Evolutionary conservation across 108 stramenopile species (phyloP), one percentile per base, ranked within the genome.

Genomic region (Schizochytrium sp.): DNA sequence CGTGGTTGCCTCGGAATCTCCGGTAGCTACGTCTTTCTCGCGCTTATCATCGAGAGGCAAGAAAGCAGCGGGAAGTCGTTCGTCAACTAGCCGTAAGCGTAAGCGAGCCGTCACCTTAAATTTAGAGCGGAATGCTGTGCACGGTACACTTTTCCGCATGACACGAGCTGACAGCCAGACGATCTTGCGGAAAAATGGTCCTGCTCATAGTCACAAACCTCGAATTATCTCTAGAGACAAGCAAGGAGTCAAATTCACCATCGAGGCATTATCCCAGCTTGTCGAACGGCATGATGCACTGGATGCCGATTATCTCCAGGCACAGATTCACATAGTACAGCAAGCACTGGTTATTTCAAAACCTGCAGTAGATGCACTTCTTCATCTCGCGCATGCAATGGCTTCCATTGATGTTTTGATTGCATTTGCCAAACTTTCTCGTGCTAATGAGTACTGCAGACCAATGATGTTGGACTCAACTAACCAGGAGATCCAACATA

Each of bases 171-270:
- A 83, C 76, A 53, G 50, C 15, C 76, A 83, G 47, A 5, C 38
- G 28, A 47, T 49, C 2, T 38, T 55, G 8, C 76, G 76, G 5
- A 49, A 83, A 2, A 10, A 10, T 83, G 76, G 76, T 5, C 64
- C 64, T 1, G 12, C 64, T 8, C 12, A 69, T 0, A 7, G 42
- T 38, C 64, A 69, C 28, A 12, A 44, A 7, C 50, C 55, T n/a
- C 47, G 53, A 13, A 53, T 83, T 53, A 49, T 83, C 28, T 83
- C 76, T 5, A 47, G 76, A 38, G 76, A 83, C 76, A 83, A 83
- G 76, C 53, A 49, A 50, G 76, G 76, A n/a, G 47, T 83, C 45
- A 49, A 55, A 28, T 83, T 83, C 3, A 49, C 50, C 10, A 83
- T 53, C 15, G 76, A 55, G 38, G 50, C 47, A 53, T 53, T 83